phyloP scores from a whole-genome alignment of 164 flowering plant genomes.

The Paratinospora sagittata region DNA sequence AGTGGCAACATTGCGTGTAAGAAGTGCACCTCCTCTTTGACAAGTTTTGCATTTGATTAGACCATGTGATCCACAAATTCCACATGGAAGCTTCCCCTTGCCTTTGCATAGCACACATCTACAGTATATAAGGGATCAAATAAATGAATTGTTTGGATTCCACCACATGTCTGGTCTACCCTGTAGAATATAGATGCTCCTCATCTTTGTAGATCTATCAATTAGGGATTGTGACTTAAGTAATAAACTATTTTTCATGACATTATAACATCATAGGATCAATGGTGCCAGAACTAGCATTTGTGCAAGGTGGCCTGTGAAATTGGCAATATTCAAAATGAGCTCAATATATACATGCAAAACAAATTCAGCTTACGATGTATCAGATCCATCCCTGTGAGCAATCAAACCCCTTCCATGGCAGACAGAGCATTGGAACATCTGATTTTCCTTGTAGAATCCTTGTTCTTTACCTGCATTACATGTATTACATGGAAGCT shows the following conservation, averaged over 20 bases:
- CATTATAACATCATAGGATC: neutral
- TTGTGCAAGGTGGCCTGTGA: neutral
- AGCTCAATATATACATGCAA: neutral
- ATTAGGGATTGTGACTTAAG: neutral
- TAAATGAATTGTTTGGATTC: neutral
- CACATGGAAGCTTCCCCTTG: slow-evolving; percentile 82
- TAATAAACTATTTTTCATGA: neutral
- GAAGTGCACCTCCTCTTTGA: slow-evolving; percentile 60
- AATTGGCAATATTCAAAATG: neutral
- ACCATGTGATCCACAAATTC: slow-evolving; percentile 79
- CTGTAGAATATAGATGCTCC: neutral
- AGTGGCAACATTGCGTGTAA: slow-evolving; percentile 47
- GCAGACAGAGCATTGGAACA: slow-evolving; percentile 60
- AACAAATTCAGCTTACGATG: slow-evolving; percentile 37
- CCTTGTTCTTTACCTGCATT: slow-evolving; percentile 78
- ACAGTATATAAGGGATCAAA: slow-evolving; percentile 15
- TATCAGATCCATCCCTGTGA: slow-evolving; percentile 93
- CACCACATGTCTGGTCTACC: neutral
- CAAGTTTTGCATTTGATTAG: slow-evolving; percentile 69
- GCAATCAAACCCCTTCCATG: slow-evolving; percentile 89
- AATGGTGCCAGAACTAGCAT: slow-evolving; percentile 1
- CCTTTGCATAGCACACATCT: slow-evolving; percentile 77
- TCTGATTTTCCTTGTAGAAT: slow-evolving; percentile 71
- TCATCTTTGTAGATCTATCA: neutral
- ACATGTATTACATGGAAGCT: slow-evolving; percentile 55